A percentile compares a stretch with the other conserved stretches of the same genome.
Conservation (phyloP, 2,329 filamentous ascomycete genomes). For the Colletotrichum spaethianum region DNA sequence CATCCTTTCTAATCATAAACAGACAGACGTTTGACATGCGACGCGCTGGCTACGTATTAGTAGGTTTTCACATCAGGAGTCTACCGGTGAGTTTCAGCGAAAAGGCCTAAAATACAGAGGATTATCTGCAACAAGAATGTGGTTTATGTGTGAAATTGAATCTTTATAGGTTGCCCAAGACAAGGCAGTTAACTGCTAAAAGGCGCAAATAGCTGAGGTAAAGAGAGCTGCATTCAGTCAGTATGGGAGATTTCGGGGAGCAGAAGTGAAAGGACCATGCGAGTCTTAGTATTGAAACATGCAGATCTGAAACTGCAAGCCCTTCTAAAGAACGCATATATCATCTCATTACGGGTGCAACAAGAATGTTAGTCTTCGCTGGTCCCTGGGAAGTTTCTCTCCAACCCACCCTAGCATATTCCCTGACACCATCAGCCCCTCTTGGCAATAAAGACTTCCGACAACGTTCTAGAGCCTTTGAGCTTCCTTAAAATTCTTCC, state of each 20-base stretch:
- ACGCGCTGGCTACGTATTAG: no score
- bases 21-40: no score
- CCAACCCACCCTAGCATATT: neutral
- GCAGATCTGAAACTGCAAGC: neutral
- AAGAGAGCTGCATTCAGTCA: neutral
- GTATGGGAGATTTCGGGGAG: neutral
- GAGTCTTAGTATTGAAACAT: no score
- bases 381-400: neutral
- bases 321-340: neutral
- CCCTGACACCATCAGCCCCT: neutral
- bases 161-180: neutral
- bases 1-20: no score
- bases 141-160: neutral
- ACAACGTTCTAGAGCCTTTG: neutral
- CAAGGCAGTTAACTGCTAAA: neutral
- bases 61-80: no score
- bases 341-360: neutral
- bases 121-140: neutral
- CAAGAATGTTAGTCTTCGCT: neutral
- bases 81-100: no score
- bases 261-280: neutral
- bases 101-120: neutral
- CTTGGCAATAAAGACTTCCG: neutral
- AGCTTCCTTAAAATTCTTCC: neutral
- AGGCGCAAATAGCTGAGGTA: neutral